A percentile compares a stretch with the other conserved stretches of the same genome.
These are phyloP conservation scores for Cystobasidium ongulense DNA, from an alignment of 768 basidiomycete genomes.

Conservation along the genomic window DNA sequence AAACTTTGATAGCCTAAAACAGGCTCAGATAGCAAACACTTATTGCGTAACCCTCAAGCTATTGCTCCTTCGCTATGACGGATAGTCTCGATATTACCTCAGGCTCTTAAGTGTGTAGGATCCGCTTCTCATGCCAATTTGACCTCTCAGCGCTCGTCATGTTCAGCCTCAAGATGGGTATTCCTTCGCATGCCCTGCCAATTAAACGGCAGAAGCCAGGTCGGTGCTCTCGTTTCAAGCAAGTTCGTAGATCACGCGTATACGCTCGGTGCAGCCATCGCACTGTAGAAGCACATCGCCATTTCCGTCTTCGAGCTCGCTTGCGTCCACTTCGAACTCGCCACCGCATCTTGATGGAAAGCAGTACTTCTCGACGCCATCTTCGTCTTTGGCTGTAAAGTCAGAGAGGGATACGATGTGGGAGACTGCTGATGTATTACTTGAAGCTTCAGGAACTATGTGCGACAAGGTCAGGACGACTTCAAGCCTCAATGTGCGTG, in stretches of 20 bases:
- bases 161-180: no score
- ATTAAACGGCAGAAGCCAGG: background rate
- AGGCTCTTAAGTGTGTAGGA: no score
- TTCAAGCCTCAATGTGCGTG: no score
- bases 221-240: background rate
- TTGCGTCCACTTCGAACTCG: background rate
- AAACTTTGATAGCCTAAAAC: no score
- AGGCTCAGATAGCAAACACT: no score
- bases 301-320: slow-evolving; percentile 17
- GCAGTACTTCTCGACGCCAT: background rate
- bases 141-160: no score
- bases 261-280: slow-evolving; percentile 23
- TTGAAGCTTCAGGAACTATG: background rate
- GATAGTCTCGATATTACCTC: no score
- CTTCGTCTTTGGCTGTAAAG: background rate
- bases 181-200: no score
- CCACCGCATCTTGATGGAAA: slow-evolving; percentile 23
- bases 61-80: no score
- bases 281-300: slow-evolving; percentile 11
- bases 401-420: slow-evolving; percentile 1
- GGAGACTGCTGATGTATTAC: slow-evolving; percentile 7
- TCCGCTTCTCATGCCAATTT: no score
- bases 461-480: no score
- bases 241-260: slow-evolving; percentile 12
- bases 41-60: no score